Percentiles rank a stretch among this genome's conserved stretches.
These are phyloP conservation scores for Dendrobium huoshanense DNA, from an alignment of 106 monocot genomes.

Conservation along the genomic window DNA sequence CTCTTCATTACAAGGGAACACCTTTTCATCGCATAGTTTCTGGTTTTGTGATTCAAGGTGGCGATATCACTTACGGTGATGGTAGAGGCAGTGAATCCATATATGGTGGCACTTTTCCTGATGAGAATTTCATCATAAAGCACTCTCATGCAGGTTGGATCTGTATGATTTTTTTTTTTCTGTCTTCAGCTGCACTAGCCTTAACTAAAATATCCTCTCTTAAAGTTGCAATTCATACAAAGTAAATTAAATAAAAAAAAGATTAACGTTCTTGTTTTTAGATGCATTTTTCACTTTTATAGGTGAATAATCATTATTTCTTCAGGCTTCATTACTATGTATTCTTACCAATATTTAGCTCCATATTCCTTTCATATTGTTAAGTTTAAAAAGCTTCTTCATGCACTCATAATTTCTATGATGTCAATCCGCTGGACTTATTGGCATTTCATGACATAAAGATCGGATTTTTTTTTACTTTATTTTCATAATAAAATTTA, in stretches of 20 bases:
- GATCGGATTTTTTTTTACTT: neutral
- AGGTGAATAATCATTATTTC: neutral
- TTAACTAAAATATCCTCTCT: neutral
- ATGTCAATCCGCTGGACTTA: neutral
- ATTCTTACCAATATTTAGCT: neutral
- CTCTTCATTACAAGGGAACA: constrained; percentile 81
- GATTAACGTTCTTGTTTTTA: neutral
- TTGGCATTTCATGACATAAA: neutral
- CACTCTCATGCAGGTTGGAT: constrained; percentile 85
- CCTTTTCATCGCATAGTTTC: constrained; percentile 85
- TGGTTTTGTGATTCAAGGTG: constrained; percentile 98
- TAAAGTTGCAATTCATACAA: too few relatives aligned
- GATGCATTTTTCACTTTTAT: neutral
- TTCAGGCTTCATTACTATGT: neutral
- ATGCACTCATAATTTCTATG: neutral
- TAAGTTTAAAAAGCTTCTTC: neutral
- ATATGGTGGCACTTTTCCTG: constrained; percentile 78
- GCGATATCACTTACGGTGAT: constrained; percentile 64
- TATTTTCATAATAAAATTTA: neutral
- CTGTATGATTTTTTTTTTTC: neutral
- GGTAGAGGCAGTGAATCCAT: constrained; percentile 82
- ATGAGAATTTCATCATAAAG: constrained; percentile 84
- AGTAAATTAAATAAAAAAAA: neutral
- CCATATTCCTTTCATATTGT: neutral
- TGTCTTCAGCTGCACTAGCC: neutral